A percentile compares a stretch with the other conserved stretches of the same genome.
Conservation (phyloP, 202 grass and related monocot genomes). For the Setaria italica region DNA sequence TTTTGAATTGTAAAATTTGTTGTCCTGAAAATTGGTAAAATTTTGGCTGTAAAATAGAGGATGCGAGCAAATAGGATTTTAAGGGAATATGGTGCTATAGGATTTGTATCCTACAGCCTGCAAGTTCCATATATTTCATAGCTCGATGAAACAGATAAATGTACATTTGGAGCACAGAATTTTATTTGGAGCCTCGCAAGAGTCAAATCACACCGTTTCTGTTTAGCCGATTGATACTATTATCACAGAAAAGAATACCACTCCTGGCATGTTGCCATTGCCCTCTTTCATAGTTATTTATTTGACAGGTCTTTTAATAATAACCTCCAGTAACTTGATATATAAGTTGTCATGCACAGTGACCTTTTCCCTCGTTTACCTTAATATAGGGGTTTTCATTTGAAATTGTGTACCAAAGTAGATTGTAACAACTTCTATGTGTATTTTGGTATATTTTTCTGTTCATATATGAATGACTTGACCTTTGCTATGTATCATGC, state of each 20-base stretch:
- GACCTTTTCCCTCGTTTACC: background rate
- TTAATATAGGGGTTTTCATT: background rate
- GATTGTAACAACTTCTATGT: background rate
- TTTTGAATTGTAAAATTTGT: background rate
- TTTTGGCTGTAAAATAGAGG: background rate
- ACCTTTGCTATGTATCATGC: constrained; percentile 17
- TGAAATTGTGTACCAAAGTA: background rate
- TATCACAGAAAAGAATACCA: background rate
- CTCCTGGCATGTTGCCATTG: background rate
- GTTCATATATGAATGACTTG: background rate
- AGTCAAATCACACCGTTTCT: background rate
- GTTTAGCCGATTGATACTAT: background rate
- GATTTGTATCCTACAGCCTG: background rate
- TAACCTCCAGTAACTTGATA: background rate
- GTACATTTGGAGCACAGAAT: background rate
- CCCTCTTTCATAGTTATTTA: background rate
- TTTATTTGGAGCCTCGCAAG: background rate
- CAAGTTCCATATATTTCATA: background rate
- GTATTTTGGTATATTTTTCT: background rate
- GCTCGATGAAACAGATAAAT: background rate
- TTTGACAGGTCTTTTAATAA: background rate
- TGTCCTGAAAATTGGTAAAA: background rate
- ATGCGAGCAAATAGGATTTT: background rate
- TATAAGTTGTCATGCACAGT: background rate
- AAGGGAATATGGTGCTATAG: background rate